Evolutionary conservation across 2,329 filamentous ascomycete species (phyloP).

Genomic region (Xylaria sp.): DNA sequence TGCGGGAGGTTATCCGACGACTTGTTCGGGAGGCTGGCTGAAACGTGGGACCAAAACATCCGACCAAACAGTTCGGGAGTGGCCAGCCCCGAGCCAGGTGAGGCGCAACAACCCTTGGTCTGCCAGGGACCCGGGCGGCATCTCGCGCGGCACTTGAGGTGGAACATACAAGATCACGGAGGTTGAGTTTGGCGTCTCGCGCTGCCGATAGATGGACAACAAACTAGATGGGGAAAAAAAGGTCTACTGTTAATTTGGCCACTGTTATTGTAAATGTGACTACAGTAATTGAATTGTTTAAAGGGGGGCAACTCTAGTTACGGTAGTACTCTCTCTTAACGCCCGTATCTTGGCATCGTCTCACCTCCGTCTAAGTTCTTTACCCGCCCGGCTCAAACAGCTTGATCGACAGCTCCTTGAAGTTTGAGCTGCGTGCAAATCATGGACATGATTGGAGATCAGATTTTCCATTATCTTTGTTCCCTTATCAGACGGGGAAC

Average conservation of each 20-base stretch:
- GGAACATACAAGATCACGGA: too few relatives aligned
- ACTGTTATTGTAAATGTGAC: too few relatives aligned
- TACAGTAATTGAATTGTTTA: neutral
- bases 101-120: too few relatives aligned
- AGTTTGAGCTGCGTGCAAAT: constrained; percentile 22
- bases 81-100: constrained; percentile 33
- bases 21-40: constrained; percentile 28
- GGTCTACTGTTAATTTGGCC: too few relatives aligned
- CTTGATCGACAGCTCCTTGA: constrained; percentile 34
- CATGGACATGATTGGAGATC: constrained; percentile 2
- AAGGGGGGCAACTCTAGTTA: too few relatives aligned
- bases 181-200: too few relatives aligned
- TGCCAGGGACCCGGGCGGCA: too few relatives aligned
- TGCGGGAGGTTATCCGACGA: constrained; percentile 10
- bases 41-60: constrained; percentile 36
- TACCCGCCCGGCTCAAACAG: constrained; percentile 32
- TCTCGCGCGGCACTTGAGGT: too few relatives aligned
- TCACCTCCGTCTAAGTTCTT: constrained; percentile 23
- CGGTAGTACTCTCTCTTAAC: neutral
- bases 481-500: neutral
- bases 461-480: neutral
- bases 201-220: too few relatives aligned
- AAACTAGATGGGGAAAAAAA: too few relatives aligned
- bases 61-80: constrained; percentile 37
- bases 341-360: constrained; percentile 36